These are phyloP conservation scores for Brassica juncea DNA, from an alignment of 345 rosid genomes.

Conservation along the genomic window DNA sequence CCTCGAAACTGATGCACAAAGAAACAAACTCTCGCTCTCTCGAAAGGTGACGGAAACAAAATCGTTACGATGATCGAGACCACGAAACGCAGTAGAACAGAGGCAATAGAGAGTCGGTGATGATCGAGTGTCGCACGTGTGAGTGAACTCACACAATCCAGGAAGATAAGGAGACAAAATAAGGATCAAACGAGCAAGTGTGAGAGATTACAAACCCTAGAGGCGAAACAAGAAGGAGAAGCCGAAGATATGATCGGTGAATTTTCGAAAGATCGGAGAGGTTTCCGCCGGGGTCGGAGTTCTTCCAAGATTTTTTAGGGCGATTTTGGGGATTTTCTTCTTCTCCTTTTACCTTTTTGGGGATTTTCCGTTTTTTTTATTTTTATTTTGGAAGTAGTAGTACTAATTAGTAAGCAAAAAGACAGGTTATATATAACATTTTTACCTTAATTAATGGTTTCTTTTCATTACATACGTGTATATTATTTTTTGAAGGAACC, in stretches of 20 bases:
- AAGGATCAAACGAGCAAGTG: constrained; percentile 3
- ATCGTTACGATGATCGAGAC: constrained; percentile 24
- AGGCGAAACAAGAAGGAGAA: not conserved
- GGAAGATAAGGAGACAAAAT: not conserved
- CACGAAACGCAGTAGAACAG: constrained; percentile 24
- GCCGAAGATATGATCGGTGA: constrained; percentile 10
- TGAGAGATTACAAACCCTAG: constrained; percentile 3
- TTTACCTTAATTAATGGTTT: constrained; percentile 6
- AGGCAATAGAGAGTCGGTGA: constrained; percentile 30
- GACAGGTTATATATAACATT: constrained; percentile 18
- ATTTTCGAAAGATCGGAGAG: constrained; percentile 1
- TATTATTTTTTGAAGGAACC: too few relatives aligned
- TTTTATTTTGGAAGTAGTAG: not conserved
- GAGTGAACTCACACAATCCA: constrained; percentile 30
- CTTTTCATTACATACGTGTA: too few relatives aligned
- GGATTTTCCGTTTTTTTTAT: not conserved
- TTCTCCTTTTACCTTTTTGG: not conserved
- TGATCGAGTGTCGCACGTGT: constrained; percentile 42
- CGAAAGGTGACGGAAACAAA: constrained; percentile 1
- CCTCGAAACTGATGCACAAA: constrained; percentile 25
- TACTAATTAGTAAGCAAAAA: not conserved
- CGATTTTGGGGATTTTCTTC: constrained; percentile 34
- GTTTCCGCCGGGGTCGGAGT: not conserved
- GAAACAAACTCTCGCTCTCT: constrained; percentile 9
- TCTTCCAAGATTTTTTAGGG: constrained; percentile 21